Percentiles rank a stretch among this genome's conserved stretches.
Conservation (phyloP, 495 filamentous ascomycete genomes). For the Podospora pseudopauciseta region DNA sequence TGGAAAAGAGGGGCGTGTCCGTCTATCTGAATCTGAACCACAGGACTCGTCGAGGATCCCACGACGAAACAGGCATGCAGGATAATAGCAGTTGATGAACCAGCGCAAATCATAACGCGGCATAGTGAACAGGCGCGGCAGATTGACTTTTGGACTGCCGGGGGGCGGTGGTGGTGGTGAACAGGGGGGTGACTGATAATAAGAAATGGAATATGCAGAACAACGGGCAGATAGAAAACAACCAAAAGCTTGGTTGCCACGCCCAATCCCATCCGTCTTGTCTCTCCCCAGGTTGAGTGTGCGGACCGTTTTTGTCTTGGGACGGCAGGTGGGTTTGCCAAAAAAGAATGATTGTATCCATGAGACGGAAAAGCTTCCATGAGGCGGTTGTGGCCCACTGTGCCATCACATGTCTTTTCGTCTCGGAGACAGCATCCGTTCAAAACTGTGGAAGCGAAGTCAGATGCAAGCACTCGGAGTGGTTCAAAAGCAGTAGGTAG, state of each 20-base stretch:
- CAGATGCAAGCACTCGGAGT: conserved; percentile 3
- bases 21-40: conserved; percentile 12
- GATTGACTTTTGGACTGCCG: conserved; percentile 9
- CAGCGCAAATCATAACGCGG: conserved; percentile 24
- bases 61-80: conserved; percentile 19
- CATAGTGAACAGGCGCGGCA: conserved; percentile 23
- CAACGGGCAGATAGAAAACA: conserved; percentile 12
- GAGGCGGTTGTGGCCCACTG: neutral
- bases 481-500: conserved; percentile 12
- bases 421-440: neutral
- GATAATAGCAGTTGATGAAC: conserved; percentile 18
- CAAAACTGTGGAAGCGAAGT: neutral
- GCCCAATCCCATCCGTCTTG: conserved; percentile 6
- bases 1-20: neutral
- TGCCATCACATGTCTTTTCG: neutral
- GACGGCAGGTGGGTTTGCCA: neutral
- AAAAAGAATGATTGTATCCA: neutral
- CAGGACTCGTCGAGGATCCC: neutral
- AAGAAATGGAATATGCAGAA: conserved; percentile 19
- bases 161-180: neutral
- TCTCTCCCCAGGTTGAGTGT: neutral
- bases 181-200: conserved; percentile 8
- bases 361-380: neutral
- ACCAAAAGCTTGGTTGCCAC: conserved; percentile 12
- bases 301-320: neutral